Evolutionary conservation across 2,329 filamentous ascomycete species (phyloP).

Genomic region (Hyphodiscus sp.): DNA sequence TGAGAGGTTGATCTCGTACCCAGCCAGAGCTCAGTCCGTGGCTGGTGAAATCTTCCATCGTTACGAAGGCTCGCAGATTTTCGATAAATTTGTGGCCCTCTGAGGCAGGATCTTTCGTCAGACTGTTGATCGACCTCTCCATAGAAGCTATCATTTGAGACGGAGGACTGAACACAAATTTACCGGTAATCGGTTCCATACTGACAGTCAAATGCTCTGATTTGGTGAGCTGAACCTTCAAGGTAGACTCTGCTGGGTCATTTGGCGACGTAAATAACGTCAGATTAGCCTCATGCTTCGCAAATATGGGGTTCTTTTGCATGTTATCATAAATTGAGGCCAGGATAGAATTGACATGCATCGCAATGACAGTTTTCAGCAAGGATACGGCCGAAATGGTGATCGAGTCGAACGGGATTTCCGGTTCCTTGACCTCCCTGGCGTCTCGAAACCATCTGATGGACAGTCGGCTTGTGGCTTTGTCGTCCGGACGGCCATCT

Average conservation of each 20-base stretch:
- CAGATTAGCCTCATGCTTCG: slow-evolving; percentile 51
- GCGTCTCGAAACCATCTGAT: slow-evolving; percentile 82
- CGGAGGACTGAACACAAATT: slow-evolving; percentile 62
- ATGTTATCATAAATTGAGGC: slow-evolving; percentile 58
- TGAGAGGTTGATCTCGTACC: slow-evolving; percentile 39
- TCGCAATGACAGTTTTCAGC: slow-evolving; percentile 66
- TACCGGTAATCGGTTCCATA: slow-evolving; percentile 74
- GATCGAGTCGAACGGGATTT: slow-evolving; percentile 60
- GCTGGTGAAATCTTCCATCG: slow-evolving; percentile 55
- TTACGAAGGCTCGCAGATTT: slow-evolving; percentile 52
- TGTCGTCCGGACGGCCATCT: slow-evolving; percentile 35
- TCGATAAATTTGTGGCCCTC: slow-evolving; percentile 55
- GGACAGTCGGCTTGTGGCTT: slow-evolving; percentile 47
- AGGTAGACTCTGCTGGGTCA: slow-evolving; percentile 59
- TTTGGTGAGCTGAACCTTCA: slow-evolving; percentile 66
- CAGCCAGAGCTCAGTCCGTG: slow-evolving; percentile 60
- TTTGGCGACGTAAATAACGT: slow-evolving; percentile 49
- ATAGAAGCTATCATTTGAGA: slow-evolving; percentile 47
- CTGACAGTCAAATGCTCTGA: slow-evolving; percentile 53
- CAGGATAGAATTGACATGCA: slow-evolving; percentile 68
- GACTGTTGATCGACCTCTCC: slow-evolving; percentile 59
- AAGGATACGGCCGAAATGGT: slow-evolving; percentile 68
- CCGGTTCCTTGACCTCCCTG: slow-evolving; percentile 62
- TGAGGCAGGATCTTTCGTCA: slow-evolving; percentile 46
- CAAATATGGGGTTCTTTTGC: slow-evolving; percentile 52